phyloP scores from a whole-genome alignment of 2,329 filamentous ascomycete genomes.

The Epichloe baconii region DNA sequence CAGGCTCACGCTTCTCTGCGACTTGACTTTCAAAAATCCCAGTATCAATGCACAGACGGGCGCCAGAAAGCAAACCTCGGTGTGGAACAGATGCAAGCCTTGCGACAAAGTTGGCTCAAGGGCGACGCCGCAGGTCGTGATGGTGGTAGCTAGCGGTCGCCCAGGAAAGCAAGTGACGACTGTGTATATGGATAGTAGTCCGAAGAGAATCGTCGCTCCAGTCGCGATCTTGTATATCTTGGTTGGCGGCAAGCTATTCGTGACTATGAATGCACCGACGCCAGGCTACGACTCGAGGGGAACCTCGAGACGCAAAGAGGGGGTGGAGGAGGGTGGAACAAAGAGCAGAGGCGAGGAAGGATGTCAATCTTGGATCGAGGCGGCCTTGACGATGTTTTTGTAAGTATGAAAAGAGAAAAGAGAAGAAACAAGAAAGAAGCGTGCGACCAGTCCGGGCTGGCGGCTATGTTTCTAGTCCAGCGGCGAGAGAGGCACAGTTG shows the following conservation, averaged over 20 bases:
- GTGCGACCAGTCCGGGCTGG: neutral
- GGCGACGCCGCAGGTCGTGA: no score
- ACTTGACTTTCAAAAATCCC: neutral
- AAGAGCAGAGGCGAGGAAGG: neutral
- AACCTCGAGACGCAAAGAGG: neutral
- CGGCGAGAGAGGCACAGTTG: neutral
- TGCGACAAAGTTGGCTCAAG: no score
- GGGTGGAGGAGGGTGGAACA: neutral
- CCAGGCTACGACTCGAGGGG: no score
- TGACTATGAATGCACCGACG: neutral
- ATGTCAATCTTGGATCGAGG: no score
- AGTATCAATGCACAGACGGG: neutral
- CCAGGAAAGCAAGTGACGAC: no score
- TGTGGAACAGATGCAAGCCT: no score
- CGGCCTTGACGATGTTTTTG: constrained; percentile 18
- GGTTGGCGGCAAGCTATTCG: neutral
- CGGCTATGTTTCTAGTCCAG: neutral
- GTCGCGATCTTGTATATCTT: no score
- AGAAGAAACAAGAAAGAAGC: neutral
- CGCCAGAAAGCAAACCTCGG: neutral
- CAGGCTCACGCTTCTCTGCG: constrained; percentile 12
- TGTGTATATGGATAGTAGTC: no score
- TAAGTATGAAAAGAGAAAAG: constrained; percentile 9
- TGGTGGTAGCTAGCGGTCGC: no score
- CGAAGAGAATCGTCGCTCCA: no score